phyloP scores from a whole-genome alignment of 306 rosid species.

The Vicia villosa region DNA sequence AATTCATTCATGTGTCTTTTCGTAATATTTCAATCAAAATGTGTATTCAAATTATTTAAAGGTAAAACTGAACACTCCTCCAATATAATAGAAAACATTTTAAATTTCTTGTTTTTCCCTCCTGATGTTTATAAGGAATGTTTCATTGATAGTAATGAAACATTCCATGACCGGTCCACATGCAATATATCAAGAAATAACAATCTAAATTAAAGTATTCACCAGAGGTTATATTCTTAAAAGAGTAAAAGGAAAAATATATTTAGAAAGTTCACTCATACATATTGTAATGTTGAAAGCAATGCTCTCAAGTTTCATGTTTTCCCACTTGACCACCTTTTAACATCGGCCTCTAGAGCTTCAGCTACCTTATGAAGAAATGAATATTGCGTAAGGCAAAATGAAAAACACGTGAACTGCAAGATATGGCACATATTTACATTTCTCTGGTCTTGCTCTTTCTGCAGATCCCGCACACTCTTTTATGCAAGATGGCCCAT shows the following conservation, averaged over 20 bases:
- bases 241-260: too few species aligned
- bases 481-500: slow-evolving; percentile 92
- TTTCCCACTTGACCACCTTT: slow-evolving; percentile 97
- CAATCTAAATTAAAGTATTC: slow-evolving; percentile 35
- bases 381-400: slow-evolving; percentile 38
- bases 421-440: slow-evolving; percentile 50
- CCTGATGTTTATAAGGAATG: slow-evolving; percentile 10
- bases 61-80: not conserved
- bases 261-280: slow-evolving; percentile 45
- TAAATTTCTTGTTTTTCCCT: not conserved
- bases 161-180: slow-evolving; percentile 1
- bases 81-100: not conserved
- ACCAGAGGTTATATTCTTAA: too few species aligned
- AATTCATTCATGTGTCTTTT: not conserved
- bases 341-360: slow-evolving; percentile 80
- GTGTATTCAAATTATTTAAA: slow-evolving; percentile 1
- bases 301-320: slow-evolving; percentile 87
- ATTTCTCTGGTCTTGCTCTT: slow-evolving; percentile 87
- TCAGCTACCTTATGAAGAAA: slow-evolving; percentile 83
- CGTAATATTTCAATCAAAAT: slow-evolving; percentile 11
- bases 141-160: not conserved
- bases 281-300: slow-evolving; percentile 97
- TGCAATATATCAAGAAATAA: slow-evolving; percentile 25
- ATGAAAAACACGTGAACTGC: not conserved
- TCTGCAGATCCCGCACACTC: slow-evolving; percentile 80